phyloP scores from a whole-genome alignment of 2,329 filamentous ascomycete genomes.

The Colletotrichum gloeosporioides region DNA sequence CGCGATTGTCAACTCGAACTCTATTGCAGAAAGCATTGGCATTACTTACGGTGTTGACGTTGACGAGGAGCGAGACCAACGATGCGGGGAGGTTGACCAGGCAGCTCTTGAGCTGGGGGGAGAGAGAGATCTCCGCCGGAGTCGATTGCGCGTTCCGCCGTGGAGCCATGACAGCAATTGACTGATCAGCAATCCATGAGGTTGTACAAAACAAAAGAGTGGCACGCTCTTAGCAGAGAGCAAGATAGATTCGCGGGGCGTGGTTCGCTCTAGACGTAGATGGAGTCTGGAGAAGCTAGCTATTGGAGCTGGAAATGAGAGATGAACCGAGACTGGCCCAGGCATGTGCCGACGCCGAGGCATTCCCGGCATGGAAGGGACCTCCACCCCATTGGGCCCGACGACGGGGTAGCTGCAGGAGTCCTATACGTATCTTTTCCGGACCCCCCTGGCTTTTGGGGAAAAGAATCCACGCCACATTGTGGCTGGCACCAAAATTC shows the following conservation, averaged over 20 bases:
- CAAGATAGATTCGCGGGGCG: background rate
- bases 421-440: background rate
- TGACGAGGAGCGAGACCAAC: constrained; percentile 83
- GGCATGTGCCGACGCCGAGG: constrained; percentile 35
- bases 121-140: constrained; percentile 82
- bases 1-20: background rate
- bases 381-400: constrained; percentile 15
- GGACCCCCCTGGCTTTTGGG: background rate
- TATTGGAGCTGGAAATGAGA: constrained; percentile 4
- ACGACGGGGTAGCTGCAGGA: constrained; percentile 12
- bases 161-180: constrained; percentile 45
- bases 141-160: constrained; percentile 66
- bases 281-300: background rate
- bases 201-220: background rate
- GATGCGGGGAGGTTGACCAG: constrained; percentile 90
- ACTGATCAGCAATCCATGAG: background rate
- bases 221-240: background rate
- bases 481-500: background rate
- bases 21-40: background rate
- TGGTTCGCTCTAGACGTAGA: background rate
- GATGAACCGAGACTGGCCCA: constrained; percentile 17
- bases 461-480: background rate
- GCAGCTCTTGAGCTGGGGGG: constrained; percentile 91
- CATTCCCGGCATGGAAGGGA: constrained; percentile 16
- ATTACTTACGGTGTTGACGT: constrained; percentile 81